Base-by-base conservation (phyloP, 768 basidiomycete species). In the Termitomyces sp. region DNA sequence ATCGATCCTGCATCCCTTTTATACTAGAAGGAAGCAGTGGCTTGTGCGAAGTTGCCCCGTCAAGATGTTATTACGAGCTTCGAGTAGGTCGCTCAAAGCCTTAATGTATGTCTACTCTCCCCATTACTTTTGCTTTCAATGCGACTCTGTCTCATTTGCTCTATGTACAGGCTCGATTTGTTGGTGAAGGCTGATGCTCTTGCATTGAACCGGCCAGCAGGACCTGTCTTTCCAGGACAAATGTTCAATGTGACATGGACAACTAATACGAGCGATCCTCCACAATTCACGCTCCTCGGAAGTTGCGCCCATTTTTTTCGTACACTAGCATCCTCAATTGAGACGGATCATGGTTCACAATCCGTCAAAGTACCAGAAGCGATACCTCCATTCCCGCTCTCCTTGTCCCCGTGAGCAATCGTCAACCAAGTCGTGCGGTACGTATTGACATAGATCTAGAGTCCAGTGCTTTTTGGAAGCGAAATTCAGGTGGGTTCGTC, bases 231-330 rank as follows among this genome's bases (percentile, higher is more conserved):
- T 50, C 35, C 49, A 26, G 35, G 49, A 26, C 9, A 15, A 7
- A 26, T 1, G 15, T 9, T 37, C 12, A 8, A 9, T 17, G 23
- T 50, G 23, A 38, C 6, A 26, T 50, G 49, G 49, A 38, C 9
- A 10, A 6, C 26, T 10, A 11, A 37, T 40, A 2, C 23, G 3
- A 3, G 5, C 5, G 50, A 50, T 28, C 37, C 50, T 15, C 4
- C 0, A 2, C 5, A 23, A 3, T 26, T 50, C 14, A 5, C 0
- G 4, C 50, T 50, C 10, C 1, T 17, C 1, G 10, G 1, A 35
- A 21, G 1, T 9, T 11, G 5, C 31, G 1, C 1, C 5, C 4
- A 23, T 1, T 1, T 17, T 1, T 1, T 0, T 26, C 3, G 1
- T 12, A 14, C 5, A 5, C 6, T 28, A 15, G 45, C 14, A 8